Evolutionary conservation across 78 protist species (phyloP).

Genomic region (Dictyostelium intermedium): DNA sequence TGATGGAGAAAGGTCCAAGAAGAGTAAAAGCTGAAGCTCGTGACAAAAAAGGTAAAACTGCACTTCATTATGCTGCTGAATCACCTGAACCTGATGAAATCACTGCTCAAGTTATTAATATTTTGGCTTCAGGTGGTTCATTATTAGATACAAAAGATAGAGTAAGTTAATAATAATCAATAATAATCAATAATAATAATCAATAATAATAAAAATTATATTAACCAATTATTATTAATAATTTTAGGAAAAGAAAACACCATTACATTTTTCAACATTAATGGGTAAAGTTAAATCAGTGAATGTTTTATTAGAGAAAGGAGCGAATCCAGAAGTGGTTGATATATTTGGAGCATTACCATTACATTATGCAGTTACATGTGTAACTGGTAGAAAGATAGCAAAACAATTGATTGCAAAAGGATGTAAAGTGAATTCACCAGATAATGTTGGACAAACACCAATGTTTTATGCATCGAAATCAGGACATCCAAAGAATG

Average conservation of each 20-base stretch:
- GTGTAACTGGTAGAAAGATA: constrained; percentile 33
- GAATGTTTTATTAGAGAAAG: constrained; percentile 37
- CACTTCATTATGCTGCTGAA: constrained; percentile 64
- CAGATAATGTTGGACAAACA: constrained; percentile 67
- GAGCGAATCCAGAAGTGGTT: constrained; percentile 44
- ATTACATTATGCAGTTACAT: constrained; percentile 52
- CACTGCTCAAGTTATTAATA: constrained; percentile 5
- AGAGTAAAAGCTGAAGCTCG: constrained; percentile 80
- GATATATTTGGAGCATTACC: constrained; percentile 67
- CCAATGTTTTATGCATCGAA: constrained; percentile 67
- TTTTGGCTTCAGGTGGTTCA: constrained; percentile 50
- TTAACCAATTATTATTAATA: background rate
- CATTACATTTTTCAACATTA: constrained; percentile 57
- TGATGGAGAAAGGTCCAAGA: constrained; percentile 69
- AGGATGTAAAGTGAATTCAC: constrained; percentile 52
- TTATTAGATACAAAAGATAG: constrained; percentile 62
- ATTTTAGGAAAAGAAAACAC: constrained; percentile 49
- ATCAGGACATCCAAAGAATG: constrained; percentile 66
- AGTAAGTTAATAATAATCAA: background rate
- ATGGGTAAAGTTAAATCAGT: constrained; percentile 63
- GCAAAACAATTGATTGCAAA: constrained; percentile 35
- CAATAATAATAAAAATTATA: too few relatives aligned
- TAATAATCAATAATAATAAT: background rate
- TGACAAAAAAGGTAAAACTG: constrained; percentile 66
- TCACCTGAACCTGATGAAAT: constrained; percentile 50